Evolutionary conservation across 192 early-diverging fungal species (phyloP).

Genomic region (Backusella liffmaniae): DNA sequence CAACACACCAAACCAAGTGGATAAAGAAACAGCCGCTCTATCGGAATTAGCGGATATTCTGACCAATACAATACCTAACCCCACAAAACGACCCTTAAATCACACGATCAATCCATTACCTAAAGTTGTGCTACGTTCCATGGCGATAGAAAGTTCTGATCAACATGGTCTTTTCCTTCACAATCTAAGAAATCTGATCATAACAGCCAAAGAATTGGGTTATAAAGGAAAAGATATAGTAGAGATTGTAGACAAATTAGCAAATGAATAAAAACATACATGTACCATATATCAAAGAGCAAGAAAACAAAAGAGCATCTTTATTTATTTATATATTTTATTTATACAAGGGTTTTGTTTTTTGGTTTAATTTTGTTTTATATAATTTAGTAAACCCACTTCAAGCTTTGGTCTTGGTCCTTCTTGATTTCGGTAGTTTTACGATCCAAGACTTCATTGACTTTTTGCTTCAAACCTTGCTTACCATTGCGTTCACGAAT

Average conservation of each 20-base stretch:
- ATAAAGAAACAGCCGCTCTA: conserved; percentile 28
- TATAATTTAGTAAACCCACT: conserved; percentile 35
- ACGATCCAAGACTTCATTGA: conserved; percentile 58
- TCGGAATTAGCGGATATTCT: conserved; percentile 34
- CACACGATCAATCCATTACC: conserved; percentile 24
- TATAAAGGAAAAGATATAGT: conserved; percentile 25
- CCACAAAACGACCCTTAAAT: not conserved
- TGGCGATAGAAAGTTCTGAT: not conserved
- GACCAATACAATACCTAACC: conserved; percentile 22
- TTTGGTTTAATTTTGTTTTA: not conserved
- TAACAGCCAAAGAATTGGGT: conserved; percentile 23
- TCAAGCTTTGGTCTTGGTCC: conserved; percentile 26
- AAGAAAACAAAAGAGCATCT: not conserved
- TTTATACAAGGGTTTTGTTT: not conserved
- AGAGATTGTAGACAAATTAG: conserved; percentile 26
- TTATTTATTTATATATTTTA: not conserved
- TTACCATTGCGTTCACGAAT: conserved; percentile 57
- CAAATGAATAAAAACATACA: conserved; percentile 5
- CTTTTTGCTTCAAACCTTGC: conserved; percentile 69
- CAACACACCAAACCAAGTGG: conserved; percentile 29
- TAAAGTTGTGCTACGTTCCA: conserved; percentile 14
- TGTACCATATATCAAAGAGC: not conserved
- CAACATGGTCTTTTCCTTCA: conserved; percentile 22
- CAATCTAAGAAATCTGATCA: conserved; percentile 19
- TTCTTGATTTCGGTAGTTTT: conserved; percentile 33